Evolutionary conservation across 192 early-diverging fungal genomes (phyloP).

Genomic region (Gamsiella multidivaricata): DNA sequence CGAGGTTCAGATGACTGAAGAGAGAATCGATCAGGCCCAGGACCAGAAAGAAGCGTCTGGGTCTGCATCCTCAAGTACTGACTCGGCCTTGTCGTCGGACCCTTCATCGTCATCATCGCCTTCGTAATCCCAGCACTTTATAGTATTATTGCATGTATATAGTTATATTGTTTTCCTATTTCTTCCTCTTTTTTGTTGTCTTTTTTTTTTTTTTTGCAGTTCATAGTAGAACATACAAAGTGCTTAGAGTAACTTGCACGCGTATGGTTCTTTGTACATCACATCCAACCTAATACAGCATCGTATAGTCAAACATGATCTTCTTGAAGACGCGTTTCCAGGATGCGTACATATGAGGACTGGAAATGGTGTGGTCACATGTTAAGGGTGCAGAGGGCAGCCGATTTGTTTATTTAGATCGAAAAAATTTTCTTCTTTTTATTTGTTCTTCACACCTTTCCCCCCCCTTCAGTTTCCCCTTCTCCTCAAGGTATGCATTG

Average conservation of each 20-base stretch:
- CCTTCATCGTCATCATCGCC: neutral
- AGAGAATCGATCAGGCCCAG: neutral
- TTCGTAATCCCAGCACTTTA: no score
- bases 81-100: neutral
- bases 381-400: no score
- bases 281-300: neutral
- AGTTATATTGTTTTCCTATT: neutral
- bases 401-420: no score
- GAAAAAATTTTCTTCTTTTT: no score
- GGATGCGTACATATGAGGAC: no score
- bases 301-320: neutral
- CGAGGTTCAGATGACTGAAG: slow-evolving; percentile 3
- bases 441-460: no score
- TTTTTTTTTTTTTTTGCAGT: neutral
- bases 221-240: neutral
- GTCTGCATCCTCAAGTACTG: neutral
- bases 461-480: no score
- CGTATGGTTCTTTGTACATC: neutral
- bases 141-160: neutral
- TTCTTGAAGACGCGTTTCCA: no score
- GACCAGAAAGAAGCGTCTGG: neutral
- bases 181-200: neutral
- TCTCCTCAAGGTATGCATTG: no score
- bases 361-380: no score
- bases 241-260: neutral